Evolutionary conservation across 495 filamentous ascomycete species (phyloP), one percentile per base, ranked within the genome.

Genomic region (Thozetella sp.): DNA sequence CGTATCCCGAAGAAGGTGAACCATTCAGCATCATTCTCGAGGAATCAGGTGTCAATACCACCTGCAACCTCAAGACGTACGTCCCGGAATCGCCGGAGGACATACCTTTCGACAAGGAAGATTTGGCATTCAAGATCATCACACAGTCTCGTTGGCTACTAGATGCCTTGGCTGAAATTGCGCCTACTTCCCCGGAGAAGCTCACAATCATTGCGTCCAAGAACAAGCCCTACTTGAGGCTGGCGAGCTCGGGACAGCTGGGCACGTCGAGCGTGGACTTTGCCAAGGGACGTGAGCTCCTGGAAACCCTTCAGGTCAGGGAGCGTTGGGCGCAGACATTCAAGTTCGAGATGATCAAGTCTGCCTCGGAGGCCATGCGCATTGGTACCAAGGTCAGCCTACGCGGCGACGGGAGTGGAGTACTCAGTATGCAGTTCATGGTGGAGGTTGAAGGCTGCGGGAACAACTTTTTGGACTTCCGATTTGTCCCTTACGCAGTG

Each of bases 341-440:
- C 76, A 90, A 91, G 52, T 97, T 97, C 73, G 80, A 84, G 2
- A 80, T 94, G n/a, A 77, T 99, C 61, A 91, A 90, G 66, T 86
- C 89, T 46, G 93, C 94, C 1, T 82, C 81, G 30, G 86, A 92
- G 37, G 95, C 95, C 2, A 97, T 99, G 96, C 86, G 86, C 26
- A 84, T 92, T 48, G 93, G 95, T 22, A 91, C 82, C 56, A 99
- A 97, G 72, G 94, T 97, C 23, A 97, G 93, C 68, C 85, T 99
- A 58, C 80, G 95, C 4, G 87, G 90, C 4, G 95, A 99, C 77
- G 78, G 82, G 12, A 89, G 93, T 71, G 95, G 95, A 0, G 93
- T 98, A 17, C 72, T 99, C 60, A 97, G 92, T 72, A 76, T 98
- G 67, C 95, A 99, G 72, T 97, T 99, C 64, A 96, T 99, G 93